A percentile compares a stretch with the other conserved stretches of the same genome.
These are phyloP conservation scores for Stephanodiscus triporus DNA, from an alignment of 108 stramenopile species.

Conservation along the genomic window DNA sequence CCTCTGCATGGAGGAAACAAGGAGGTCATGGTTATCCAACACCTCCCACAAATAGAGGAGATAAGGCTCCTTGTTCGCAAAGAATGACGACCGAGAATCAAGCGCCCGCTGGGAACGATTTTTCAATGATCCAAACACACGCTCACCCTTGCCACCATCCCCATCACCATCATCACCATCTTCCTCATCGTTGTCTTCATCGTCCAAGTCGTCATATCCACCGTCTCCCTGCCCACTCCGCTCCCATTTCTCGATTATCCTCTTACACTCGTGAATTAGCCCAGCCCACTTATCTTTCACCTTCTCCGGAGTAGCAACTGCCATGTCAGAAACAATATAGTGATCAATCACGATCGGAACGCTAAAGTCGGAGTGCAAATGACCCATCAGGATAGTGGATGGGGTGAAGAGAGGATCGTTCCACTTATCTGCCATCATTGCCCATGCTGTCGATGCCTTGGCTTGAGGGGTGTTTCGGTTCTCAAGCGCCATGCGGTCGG, in stretches of 20 bases:
- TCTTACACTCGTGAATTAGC: background rate
- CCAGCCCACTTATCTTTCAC: background rate
- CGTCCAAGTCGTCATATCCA: background rate
- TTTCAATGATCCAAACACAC: too few species aligned
- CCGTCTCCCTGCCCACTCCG: slow-evolving; percentile 6
- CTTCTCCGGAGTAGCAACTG: background rate
- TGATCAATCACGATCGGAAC: background rate
- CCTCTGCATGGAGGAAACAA: too few species aligned
- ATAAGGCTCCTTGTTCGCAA: too few species aligned
- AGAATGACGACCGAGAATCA: too few species aligned
- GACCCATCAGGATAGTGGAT: background rate
- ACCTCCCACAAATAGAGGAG: too few species aligned
- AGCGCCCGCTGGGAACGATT: too few species aligned
- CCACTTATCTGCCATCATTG: background rate
- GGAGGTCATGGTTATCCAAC: too few species aligned
- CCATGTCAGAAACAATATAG: background rate
- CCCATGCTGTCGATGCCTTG: background rate
- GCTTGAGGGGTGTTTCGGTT: background rate
- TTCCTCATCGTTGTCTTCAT: background rate
- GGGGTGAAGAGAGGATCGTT: background rate
- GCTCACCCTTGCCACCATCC: background rate
- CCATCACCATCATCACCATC: background rate
- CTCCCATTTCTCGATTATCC: background rate
- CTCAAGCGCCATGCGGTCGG: background rate
- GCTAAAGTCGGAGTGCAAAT: background rate